A percentile compares a stretch with the other conserved stretches of the same genome.
Conservation (phyloP, 1,284 basidiomycete genomes). For the Puccinia coronata region DNA sequence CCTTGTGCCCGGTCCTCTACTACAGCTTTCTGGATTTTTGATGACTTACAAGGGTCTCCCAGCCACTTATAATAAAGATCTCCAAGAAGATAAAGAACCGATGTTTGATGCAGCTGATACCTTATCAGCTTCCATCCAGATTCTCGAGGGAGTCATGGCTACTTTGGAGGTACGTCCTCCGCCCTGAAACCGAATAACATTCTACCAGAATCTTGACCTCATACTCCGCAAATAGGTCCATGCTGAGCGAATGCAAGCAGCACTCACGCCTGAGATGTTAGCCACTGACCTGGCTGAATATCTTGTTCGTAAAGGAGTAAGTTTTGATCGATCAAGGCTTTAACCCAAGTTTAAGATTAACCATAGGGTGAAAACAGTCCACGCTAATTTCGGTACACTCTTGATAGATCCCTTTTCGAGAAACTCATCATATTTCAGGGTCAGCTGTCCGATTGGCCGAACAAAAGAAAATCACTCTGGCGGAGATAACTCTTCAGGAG, state of each 20-base stretch:
- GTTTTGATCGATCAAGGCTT: slow-evolving; percentile 57
- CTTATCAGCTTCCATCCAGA: slow-evolving; percentile 81
- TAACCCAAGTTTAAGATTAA: background rate
- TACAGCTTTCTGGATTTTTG: slow-evolving; percentile 88
- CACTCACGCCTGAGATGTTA: slow-evolving; percentile 92
- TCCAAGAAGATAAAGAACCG: slow-evolving; percentile 98
- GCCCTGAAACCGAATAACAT: background rate
- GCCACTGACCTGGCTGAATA: slow-evolving; percentile 98
- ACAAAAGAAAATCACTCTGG: slow-evolving; percentile 74
- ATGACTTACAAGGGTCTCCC: slow-evolving; percentile 97
- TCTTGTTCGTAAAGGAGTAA: slow-evolving; percentile 92
- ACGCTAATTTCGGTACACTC: background rate
- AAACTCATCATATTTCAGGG: slow-evolving; percentile 97
- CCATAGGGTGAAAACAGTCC: background rate
- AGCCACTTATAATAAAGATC: slow-evolving; percentile 98
- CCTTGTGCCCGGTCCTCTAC: background rate
- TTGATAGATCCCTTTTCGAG: slow-evolving; percentile 79
- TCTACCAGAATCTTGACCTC: background rate
- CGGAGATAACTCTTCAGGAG: slow-evolving; percentile 76
- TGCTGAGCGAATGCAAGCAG: slow-evolving; percentile 81
- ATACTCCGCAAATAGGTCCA: slow-evolving; percentile 67
- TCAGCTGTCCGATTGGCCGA: slow-evolving; percentile 93
- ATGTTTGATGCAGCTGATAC: slow-evolving; percentile 93
- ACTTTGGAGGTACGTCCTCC: slow-evolving; percentile 61
- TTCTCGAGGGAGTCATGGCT: slow-evolving; percentile 89